Evolutionary conservation across 1,284 basidiomycete species (phyloP).

Genomic region (Amylostereum areolatum): DNA sequence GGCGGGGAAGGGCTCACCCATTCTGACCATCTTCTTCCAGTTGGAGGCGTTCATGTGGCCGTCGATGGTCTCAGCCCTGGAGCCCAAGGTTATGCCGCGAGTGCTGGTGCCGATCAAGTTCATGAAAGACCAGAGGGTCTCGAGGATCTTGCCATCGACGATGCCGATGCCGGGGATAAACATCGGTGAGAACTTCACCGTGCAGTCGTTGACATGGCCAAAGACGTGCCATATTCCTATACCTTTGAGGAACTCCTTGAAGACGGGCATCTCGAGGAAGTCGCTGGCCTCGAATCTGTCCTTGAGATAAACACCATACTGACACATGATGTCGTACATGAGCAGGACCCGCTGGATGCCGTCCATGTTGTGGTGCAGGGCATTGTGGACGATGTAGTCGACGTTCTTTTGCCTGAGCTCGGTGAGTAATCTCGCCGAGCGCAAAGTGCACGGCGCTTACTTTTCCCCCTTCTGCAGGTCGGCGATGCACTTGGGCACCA

Average conservation of each 20-base stretch:
- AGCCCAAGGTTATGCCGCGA: neutral
- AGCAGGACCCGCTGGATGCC: neutral
- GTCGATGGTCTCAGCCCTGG: neutral
- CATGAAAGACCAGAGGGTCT: neutral
- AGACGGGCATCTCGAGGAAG: neutral
- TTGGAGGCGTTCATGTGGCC: neutral
- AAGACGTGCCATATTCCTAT: slow-evolving; percentile 4
- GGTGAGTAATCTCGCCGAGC: no score
- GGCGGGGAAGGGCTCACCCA: neutral
- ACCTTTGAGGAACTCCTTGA: neutral
- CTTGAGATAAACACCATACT: neutral
- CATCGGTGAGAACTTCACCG: neutral
- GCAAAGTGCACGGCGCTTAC: no score
- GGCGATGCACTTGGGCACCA: no score
- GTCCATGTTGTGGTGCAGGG: neutral
- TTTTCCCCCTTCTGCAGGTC: no score
- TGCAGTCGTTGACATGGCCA: slow-evolving; percentile 4
- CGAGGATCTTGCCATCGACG: neutral
- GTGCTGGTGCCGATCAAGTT: neutral
- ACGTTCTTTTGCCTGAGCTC: neutral
- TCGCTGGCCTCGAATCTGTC: neutral
- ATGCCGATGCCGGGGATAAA: slow-evolving; percentile 2
- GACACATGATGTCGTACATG: neutral
- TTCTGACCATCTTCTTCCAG: neutral
- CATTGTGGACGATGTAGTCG: neutral